These are phyloP conservation scores for Coprinellus micaceus DNA, from an alignment of 768 basidiomycete species.

Conservation along the genomic window DNA sequence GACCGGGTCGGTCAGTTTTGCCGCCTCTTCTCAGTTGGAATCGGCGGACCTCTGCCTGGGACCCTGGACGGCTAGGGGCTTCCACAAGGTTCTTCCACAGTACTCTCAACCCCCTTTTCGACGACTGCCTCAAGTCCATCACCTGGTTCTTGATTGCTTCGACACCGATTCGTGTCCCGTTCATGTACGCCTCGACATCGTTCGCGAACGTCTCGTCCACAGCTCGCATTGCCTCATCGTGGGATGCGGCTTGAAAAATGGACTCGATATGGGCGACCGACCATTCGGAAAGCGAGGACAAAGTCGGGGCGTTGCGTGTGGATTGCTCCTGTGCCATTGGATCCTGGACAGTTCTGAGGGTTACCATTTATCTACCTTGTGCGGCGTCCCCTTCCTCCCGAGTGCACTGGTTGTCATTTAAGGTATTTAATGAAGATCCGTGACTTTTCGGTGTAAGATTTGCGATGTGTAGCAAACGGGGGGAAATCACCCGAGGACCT, in stretches of 20 bases:
- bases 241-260: slow-evolving; percentile 13
- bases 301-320: too few species aligned
- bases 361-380: too few species aligned
- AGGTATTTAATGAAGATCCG: too few species aligned
- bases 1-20: not conserved
- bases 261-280: slow-evolving; percentile 9
- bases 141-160: slow-evolving; percentile 10
- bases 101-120: not conserved
- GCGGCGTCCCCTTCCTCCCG: too few species aligned
- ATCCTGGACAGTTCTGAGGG: too few species aligned
- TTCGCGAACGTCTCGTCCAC: slow-evolving; percentile 6
- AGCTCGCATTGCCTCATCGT: slow-evolving; percentile 10
- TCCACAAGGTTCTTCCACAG: slow-evolving; percentile 6
- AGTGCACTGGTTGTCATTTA: too few species aligned
- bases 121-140: slow-evolving; percentile 4
- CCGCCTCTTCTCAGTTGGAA: not conserved
- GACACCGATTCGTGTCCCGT: slow-evolving; percentile 7
- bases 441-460: too few species aligned
- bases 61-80: not conserved
- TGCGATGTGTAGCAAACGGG: too few species aligned
- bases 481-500: too few species aligned
- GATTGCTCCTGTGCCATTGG: too few species aligned
- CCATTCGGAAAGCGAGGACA: slow-evolving; percentile 10
- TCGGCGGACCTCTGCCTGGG: not conserved
- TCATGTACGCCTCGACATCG: slow-evolving; percentile 9